Base-by-base conservation (phyloP, 257 asterid species). In the Scutellaria barbata region DNA sequence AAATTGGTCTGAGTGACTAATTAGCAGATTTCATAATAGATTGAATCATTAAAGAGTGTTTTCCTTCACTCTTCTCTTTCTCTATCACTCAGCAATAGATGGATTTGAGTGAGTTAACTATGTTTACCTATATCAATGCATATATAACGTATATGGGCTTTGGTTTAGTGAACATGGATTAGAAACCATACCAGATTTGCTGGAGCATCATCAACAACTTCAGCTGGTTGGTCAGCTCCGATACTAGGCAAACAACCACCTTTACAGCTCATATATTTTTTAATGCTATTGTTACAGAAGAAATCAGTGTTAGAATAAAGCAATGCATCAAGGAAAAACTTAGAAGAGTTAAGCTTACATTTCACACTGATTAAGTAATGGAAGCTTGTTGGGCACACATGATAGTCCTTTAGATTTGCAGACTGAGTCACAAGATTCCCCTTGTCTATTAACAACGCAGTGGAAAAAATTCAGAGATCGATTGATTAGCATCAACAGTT, bases 141-240 rank as follows among this genome's bases (percentile, higher is more conserved):
- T 33, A 39, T 10, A 71, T 57, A 8, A 41, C 13, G 25, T 33
- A 54, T 73, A 14, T 0, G 7, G 12, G 59, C 43, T 40, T 25
- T 56, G 61, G 59, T 63, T 57, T 48, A 6, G 45, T 20, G 37
- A 67, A 66, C 45, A 61, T 3, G 62, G 45, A 62, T 57, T 52
- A 69, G 69, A 73, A 69, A 14, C 10, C 14, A 16, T 86, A 92
- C 96, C 97, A 86, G 74, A 80, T 87, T 69, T 67, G 68, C 67
- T 14, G 98, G 97, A 45, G 96, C 97, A 84, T 89, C 96, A 58
- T 83, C 89, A 72, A 81, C 92, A 74, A 88, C 96, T 85, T 90
- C 96, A 74, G 98, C 98, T 35, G 97, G 98, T 57, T 93, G 98
- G 75, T 93, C 98, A 46, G 96, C 83, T 81, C 96, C 96, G 39